Evolutionary conservation across 2,329 filamentous ascomycete genomes (phyloP), one percentile per base, ranked within the genome.

Genomic region (Bimuria novae-zelandiae): DNA sequence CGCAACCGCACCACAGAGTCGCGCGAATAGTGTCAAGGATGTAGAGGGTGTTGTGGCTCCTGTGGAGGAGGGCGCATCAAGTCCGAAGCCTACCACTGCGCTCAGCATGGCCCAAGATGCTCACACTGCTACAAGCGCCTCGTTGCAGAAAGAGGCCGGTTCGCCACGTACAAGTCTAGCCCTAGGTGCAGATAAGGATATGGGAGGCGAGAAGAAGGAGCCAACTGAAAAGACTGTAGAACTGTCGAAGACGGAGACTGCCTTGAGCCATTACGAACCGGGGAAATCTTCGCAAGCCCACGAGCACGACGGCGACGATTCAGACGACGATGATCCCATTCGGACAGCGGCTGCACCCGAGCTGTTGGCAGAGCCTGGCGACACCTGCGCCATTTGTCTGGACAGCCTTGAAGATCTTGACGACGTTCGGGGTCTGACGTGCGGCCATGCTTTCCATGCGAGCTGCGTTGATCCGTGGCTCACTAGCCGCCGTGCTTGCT

Each of bases 371-470:
- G 88, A 88, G 47, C 89, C 91, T 0, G 94, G 93, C 37, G 94
- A 99, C 70, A 89, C 91, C 1, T 99, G 94, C 75, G 94, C 94
- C 45, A 97, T 99, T 65, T 99, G 94, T 74, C 88, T 99, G 60
- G 94, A 99, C 69, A 88, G 84, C 0, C 83, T 99, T 16, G 94
- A 99, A 72, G 91, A 97, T 58, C 90, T 97, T 58, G 94, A 97
- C 64, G 93, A 99, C 70, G 87, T 99, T 44, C 90, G 94, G 62
- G 94, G 94, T 2, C 78, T 99, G 56, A 92, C 90, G 3, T 99
- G 94, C 68, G 94, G 94, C n/a, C 94, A 99, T 74, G 92, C 93
- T 49, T 99, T 97, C 83, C 94, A 99, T 72, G 92, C 92, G 45
- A 90, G 89, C 33, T 99, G 94, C 70, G 85, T 99, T 43, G 94